A percentile compares a stretch with the other conserved stretches of the same genome.
phyloP scores from a whole-genome alignment of 331 rosid species.

The Phaseolus coccineus region DNA sequence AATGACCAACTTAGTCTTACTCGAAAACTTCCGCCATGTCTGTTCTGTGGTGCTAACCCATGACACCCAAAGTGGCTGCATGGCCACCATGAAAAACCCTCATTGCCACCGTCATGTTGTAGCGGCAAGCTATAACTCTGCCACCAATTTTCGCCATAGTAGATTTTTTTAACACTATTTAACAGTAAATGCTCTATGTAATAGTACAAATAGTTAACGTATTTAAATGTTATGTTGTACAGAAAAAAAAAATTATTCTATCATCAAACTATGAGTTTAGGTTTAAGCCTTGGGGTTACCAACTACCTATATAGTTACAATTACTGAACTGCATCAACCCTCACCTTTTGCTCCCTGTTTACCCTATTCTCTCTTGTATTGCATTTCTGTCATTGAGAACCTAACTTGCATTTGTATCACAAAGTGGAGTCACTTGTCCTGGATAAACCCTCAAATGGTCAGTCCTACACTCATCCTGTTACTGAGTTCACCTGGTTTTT shows the following conservation, averaged over 20 bases:
- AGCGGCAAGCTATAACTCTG: too few relatives aligned
- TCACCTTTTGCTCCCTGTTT: background rate
- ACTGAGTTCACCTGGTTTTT: background rate
- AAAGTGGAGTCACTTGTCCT: background rate
- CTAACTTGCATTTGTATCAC: slow-evolving; percentile 6
- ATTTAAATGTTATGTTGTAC: too few relatives aligned
- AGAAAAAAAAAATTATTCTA: background rate
- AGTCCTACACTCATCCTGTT: background rate
- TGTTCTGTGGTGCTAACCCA: too few relatives aligned
- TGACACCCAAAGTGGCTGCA: too few relatives aligned
- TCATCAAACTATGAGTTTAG: background rate
- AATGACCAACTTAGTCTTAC: too few relatives aligned
- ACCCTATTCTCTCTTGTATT: slow-evolving; percentile 1
- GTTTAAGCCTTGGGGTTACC: background rate
- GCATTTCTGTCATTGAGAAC: slow-evolving; percentile 3
- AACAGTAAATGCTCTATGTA: too few relatives aligned
- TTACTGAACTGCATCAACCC: background rate
- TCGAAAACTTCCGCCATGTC: too few relatives aligned
- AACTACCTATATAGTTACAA: background rate
- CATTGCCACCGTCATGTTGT: too few relatives aligned
- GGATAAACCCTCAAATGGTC: background rate
- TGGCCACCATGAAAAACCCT: too few relatives aligned
- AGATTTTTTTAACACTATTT: too few relatives aligned
- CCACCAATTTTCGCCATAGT: too few relatives aligned
- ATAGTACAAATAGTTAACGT: too few relatives aligned